Base-by-base conservation (phyloP, 2,329 filamentous ascomycete genomes). In the Beauveria bassiana region DNA sequence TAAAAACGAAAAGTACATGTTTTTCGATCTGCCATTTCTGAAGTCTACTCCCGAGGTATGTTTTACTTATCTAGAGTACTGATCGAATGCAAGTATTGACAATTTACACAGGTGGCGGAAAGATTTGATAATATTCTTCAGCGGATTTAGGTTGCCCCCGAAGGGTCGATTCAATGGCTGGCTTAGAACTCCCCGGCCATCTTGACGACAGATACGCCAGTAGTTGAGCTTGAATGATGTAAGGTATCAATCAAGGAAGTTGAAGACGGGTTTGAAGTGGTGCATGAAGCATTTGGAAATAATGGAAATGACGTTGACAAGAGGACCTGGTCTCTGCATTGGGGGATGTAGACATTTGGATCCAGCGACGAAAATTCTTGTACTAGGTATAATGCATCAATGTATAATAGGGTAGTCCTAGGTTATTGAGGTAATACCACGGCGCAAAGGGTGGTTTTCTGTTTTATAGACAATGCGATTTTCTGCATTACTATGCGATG, bases 11-110 rank as follows among this genome's bases (percentile, higher is more conserved):
- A 90, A 87, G 71, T 96, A 93, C 74, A 86, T 86, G 70, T 96
- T 99, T 80, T 98, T 96, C 79, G 90, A 95, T 56, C 81, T 96
- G 66, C 90, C 91, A 28, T 97, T 96, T 69, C 90, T 98, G 75
- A 96, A 96, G 79, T 84, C 88, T 66, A 86, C 88, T 67, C 92
- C 92, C 66, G 92, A 97, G 80, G 92, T 96, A 80, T 73, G 77
- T 66, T 61, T 42, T 34, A 5, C 34, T 3, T 26, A 14, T 4
- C 9, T 43, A 20, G 7, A 47, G n/a, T 14, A 38, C 26, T n/a
- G 22, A 46, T 59, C 14, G 5, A 12, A 45, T 1, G 9, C 40
- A 31, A 49, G 46, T 49, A 40, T 63, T 67, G 58, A 68, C 59
- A 53, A 28, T 16, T 1, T 6, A n/a, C 20, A 20, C 58, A 75